phyloP scores from a whole-genome alignment of 768 basidiomycete species.

The Collybia mongolica region DNA sequence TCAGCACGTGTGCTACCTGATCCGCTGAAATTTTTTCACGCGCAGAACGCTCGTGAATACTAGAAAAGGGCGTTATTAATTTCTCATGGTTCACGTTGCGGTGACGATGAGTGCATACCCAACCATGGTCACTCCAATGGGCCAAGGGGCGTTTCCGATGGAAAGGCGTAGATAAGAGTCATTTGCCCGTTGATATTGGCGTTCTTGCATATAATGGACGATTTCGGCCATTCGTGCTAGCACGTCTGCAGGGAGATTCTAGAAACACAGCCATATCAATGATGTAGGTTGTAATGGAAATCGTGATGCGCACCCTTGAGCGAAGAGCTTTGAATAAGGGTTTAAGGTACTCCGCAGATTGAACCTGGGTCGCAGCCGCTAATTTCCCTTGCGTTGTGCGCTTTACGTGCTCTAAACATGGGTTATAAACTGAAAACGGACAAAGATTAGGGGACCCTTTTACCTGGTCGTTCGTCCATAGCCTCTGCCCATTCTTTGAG shows the following conservation, averaged over 20 bases:
- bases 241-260: constrained; percentile 85
- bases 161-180: constrained; percentile 96
- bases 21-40: constrained; percentile 97
- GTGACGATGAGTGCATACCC: constrained; percentile 54
- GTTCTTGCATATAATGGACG: constrained; percentile 93
- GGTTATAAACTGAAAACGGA: constrained; percentile 3
- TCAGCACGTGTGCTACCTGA: constrained; percentile 96
- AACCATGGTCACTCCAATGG: constrained; percentile 99
- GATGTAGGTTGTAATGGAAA: background rate
- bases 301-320: constrained; percentile 64
- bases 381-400: constrained; percentile 89
- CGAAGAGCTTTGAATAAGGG: constrained; percentile 91
- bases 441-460: constrained; percentile 15
- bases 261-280: background rate
- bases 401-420: constrained; percentile 70
- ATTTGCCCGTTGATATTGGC: constrained; percentile 94
- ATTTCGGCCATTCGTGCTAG: constrained; percentile 88
- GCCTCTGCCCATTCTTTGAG: constrained; percentile 97
- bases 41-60: constrained; percentile 97
- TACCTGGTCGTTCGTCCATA: constrained; percentile 92
- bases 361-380: constrained; percentile 93
- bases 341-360: constrained; percentile 95
- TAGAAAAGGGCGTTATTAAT: constrained; percentile 19
- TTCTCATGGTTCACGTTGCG: no score
- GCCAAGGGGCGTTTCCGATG: constrained; percentile 99